Base-by-base conservation (phyloP, 208 protist genomes). In the Leishmania gerbilli region DNA sequence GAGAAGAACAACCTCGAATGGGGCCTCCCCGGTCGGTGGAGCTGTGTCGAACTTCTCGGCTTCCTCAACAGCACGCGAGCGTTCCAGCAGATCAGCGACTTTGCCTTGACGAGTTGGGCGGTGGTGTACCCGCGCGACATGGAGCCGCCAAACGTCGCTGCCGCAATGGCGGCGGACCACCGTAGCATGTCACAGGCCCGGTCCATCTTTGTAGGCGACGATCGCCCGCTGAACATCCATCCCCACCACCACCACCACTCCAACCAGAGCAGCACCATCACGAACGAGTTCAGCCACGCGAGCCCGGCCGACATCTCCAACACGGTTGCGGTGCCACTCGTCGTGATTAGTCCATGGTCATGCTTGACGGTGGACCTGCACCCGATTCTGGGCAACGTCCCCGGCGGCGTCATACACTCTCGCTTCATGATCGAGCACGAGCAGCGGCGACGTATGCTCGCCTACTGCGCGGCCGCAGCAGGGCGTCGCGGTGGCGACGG, bases 61-160 rank as follows among this genome's bases (percentile, higher is more conserved):
- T 92, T 90, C 68, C 65, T 92, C 9, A 72, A 58, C 40, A 86
- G 81, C 62, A 84, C 81, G 49, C 89, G 89, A 45, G 86, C 86
- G 60, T 84, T 87, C 71, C 85, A 90, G 47, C 79, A 92, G 76
- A 58, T 92, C 53, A 85, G 79, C 71, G 89, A 92, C 67, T 90
- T 92, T 49, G 87, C 84, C 75, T 51, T 88, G 13, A 87, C 79
- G n/a, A 90, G 84, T 71, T 89, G 85, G 45, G 88, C 87, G 5
- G 74, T 92, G 11, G 80, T 81, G 64, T 82, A 81, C 78, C 82
- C 77, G 60, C 77, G 68, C 69, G 77, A 77, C 71, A 40, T 81
- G 60, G 74, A 79, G 60, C 72, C 77, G 56, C 55, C 64, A 60
- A 42, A 74, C 76, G 84, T 76, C 53, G 79, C 45, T 40, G 79